Evolutionary conservation across 2,329 filamentous ascomycete genomes (phyloP), one percentile per base, ranked within the genome.

Genomic region (Pezizomycotina sp.): DNA sequence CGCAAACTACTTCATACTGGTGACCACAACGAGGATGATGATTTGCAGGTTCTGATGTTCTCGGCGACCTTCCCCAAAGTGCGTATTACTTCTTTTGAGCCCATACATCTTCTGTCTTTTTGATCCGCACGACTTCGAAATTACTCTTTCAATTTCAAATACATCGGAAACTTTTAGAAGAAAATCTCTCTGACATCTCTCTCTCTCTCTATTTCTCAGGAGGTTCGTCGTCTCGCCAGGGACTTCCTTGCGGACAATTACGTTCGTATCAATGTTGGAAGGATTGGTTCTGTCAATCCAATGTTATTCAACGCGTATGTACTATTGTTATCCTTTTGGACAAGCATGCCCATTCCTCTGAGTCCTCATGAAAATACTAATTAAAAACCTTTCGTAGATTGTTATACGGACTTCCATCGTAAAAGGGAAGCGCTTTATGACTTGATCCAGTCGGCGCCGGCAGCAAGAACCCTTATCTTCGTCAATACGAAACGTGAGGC

Each of bases 51-150:
- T 56, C 66, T 92, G 58, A 77, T 98, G 62, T 95, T 95, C 56
- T 92, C 83, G 0, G 89, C 89, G 1, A 95, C 89, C 0, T 95
- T 98, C 58, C 81, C 84, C 25, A 83, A 78, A 60, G 62, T 46
- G 36, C 16, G 37, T 38, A 18, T 27, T n/a, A 1, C 12, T 19
- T 8, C 2, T 4, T 13, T 10, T n/a, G n/a, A n/a, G n/a, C n/a
- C n/a, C n/a, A n/a, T n/a, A n/a, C n/a, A n/a, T n/a, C n/a, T n/a
- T n/a, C n/a, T n/a, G n/a, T n/a, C n/a, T n/a, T n/a, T n/a, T n/a
- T n/a, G n/a, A n/a, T n/a, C n/a, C n/a, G n/a, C n/a, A n/a, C n/a
- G n/a, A n/a, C n/a, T n/a, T n/a, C n/a, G n/a, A n/a, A n/a, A n/a
- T n/a, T n/a, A n/a, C n/a, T n/a, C n/a, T n/a, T n/a, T n/a, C n/a